A percentile compares a stretch with the other conserved stretches of the same genome.
phyloP scores from a whole-genome alignment of 257 asterid genomes.

The Przewalskia tangutica region DNA sequence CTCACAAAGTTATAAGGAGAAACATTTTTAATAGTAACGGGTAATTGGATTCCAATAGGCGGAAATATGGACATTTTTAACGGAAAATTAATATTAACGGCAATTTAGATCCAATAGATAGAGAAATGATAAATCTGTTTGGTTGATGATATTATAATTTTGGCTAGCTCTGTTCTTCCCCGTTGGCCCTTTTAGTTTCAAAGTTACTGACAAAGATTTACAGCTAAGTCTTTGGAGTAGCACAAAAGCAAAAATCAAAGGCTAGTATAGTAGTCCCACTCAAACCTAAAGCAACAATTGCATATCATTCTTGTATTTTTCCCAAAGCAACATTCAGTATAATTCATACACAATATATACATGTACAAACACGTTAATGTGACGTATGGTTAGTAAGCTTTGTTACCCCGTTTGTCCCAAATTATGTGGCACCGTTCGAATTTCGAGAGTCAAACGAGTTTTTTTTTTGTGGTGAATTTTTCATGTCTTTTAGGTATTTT shows the following conservation, averaged over 20 bases:
- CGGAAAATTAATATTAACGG: too few relatives aligned
- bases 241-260: slow-evolving; percentile 17
- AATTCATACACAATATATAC: not conserved
- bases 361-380: not conserved
- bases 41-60: too few relatives aligned
- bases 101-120: too few relatives aligned
- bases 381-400: not conserved
- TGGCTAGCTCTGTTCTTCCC: not conserved
- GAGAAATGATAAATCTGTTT: not conserved
- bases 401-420: not conserved
- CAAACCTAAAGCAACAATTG: not conserved
- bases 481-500: not conserved
- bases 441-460: not conserved
- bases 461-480: not conserved
- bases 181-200: not conserved
- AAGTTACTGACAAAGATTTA: not conserved
- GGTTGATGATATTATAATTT: slow-evolving; percentile 3
- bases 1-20: too few relatives aligned
- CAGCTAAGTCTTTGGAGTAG: slow-evolving; percentile 7
- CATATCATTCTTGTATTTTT: slow-evolving; percentile 10
- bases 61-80: too few relatives aligned
- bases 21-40: too few relatives aligned
- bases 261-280: not conserved
- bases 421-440: not conserved
- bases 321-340: slow-evolving; percentile 18